Evolutionary conservation across 2,329 filamentous ascomycete genomes (phyloP), one percentile per base, ranked within the genome.

Genomic region (Colletotrichum sp.): DNA sequence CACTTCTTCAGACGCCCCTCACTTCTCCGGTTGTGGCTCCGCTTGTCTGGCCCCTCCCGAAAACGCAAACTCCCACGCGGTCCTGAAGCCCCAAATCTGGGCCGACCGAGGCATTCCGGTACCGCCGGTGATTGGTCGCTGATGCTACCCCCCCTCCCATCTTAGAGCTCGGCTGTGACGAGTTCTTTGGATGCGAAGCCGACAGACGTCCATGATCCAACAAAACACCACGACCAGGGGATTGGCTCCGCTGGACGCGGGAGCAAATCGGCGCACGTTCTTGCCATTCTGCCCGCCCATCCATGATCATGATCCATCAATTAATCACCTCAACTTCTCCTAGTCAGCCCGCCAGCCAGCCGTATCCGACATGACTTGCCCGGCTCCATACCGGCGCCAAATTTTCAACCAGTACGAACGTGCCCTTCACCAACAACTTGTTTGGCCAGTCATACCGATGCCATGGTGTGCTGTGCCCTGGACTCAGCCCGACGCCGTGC

Each of bases 211-310:
- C 59, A 64, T 58, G 66, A 71, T 64, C 64, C 24, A 32, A 58
- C 71, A 64, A n/a, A 58, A 72, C 48, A 34, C n/a, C 16, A 56
- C 10, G 30, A 30, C 36, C 52, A 72, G 64, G 36, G 55, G 55
- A 24, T 18, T 34, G 26, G 36, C 34, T 28, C n/a, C n/a, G 72
- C 72, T 71, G 14, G 55, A 10, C 48, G 73, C 73, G 63, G 73
- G 69, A 73, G 55, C 73, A 75, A 72, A 67, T 75, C 69, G 62
- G 55, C 73, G 73, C 73, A 72, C 68, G 58, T 64, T 68, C 58
- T 64, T 61, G 55, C 63, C 32, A 61, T 30, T 32, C 43, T 56
- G 38, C 36, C 63, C 24, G 63, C 32, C 30, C 66, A 63, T 66
- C 28, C 21, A 18, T 38, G 28, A 32, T 61, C 66, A 61, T 38